A percentile compares a stretch with the other conserved stretches of the same genome.
Conservation (phyloP, 2,329 filamentous ascomycete species). For the Penicillium brasilianum region DNA sequence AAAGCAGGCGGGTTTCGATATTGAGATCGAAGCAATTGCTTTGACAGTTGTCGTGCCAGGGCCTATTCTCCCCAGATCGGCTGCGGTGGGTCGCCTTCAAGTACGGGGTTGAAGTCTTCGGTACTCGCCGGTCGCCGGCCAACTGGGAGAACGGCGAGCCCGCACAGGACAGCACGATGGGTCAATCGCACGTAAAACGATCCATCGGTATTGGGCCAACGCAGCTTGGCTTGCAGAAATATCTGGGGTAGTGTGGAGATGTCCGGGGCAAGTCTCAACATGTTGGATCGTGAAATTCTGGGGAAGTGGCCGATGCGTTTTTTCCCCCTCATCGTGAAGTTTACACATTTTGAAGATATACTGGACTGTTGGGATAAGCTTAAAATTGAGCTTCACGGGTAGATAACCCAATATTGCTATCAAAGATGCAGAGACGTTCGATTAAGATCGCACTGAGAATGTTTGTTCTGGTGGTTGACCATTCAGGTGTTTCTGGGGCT, state of each 20-base stretch:
- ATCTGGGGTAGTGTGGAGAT: conserved; percentile 8
- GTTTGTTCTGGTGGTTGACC: conserved; percentile 1
- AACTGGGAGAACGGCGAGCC: background rate
- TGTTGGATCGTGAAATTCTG: background rate
- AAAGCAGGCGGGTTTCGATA: background rate
- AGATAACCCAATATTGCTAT: background rate
- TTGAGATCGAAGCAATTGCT: background rate
- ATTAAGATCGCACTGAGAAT: conserved; percentile 5
- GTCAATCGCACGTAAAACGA: background rate
- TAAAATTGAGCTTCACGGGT: background rate
- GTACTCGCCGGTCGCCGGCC: conserved; percentile 8
- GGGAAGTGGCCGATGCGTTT: conserved; percentile 3
- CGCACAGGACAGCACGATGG: background rate
- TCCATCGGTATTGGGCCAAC: background rate
- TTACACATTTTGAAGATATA: background rate
- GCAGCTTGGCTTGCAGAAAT: conserved; percentile 3
- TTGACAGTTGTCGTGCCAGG: background rate
- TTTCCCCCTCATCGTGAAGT: background rate
- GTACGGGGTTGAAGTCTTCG: conserved; percentile 2
- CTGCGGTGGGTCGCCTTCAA: conserved; percentile 7
- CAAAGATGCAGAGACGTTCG: background rate
- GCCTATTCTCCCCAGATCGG: conserved; percentile 4
- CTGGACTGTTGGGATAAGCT: background rate
- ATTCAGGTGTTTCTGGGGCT: conserved; percentile 2
- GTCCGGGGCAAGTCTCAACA: conserved; percentile 1